These are phyloP conservation scores for Globisporangium emineosum DNA, from an alignment of 352 stramenopile genomes.

Conservation along the genomic window DNA sequence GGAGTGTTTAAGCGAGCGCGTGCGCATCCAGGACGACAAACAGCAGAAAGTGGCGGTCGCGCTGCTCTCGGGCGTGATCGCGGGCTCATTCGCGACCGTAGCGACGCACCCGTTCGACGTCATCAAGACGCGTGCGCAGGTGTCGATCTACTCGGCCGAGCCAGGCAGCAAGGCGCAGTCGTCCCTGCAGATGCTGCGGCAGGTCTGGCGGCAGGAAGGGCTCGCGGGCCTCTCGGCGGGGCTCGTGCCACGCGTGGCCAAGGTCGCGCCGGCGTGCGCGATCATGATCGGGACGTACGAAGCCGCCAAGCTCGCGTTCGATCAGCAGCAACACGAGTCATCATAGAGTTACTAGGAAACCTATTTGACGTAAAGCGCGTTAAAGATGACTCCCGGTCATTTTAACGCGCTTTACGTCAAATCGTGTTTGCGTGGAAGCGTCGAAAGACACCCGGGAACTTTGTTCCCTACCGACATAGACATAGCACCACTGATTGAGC, in stretches of 20 bases:
- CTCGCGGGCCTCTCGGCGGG: slow-evolving; percentile 41
- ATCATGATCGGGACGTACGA: slow-evolving; percentile 84
- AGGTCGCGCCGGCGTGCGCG: slow-evolving; percentile 71
- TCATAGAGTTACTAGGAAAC: not conserved
- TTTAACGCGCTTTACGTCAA: too few species aligned
- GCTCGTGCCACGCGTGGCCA: slow-evolving; percentile 53
- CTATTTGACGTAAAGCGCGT: too few species aligned
- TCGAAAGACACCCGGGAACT: too few species aligned
- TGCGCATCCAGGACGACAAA: slow-evolving; percentile 28
- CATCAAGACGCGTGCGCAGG: slow-evolving; percentile 90
- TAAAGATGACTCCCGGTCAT: too few species aligned
- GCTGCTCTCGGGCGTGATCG: slow-evolving; percentile 80
- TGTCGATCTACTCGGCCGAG: slow-evolving; percentile 44
- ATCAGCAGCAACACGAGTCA: slow-evolving; percentile 6
- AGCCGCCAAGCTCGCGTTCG: slow-evolving; percentile 57
- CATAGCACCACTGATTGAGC: too few species aligned
- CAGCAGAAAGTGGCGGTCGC: slow-evolving; percentile 47
- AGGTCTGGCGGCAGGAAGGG: slow-evolving; percentile 47
- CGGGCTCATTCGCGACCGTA: slow-evolving; percentile 84
- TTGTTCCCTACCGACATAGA: too few species aligned
- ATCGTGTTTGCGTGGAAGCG: too few species aligned
- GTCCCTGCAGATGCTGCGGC: slow-evolving; percentile 40
- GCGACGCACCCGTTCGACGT: slow-evolving; percentile 95
- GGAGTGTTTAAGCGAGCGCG: slow-evolving; percentile 27
- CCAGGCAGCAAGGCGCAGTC: slow-evolving; percentile 19